Conservation (phyloP, 2,329 filamentous ascomycete species). For the Microdochium bolleyi region DNA sequence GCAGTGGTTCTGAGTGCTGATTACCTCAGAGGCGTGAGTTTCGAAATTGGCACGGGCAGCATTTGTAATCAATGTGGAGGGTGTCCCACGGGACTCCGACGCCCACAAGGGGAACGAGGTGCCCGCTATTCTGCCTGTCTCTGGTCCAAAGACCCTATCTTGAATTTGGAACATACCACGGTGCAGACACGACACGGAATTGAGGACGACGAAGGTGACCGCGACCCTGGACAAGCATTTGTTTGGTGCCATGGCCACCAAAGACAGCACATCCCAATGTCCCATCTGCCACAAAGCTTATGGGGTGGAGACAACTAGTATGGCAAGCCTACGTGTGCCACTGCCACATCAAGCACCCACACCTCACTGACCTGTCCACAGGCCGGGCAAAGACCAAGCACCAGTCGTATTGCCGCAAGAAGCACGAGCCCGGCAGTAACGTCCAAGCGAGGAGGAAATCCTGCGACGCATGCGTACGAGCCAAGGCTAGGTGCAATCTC, state of each 20-base stretch:
- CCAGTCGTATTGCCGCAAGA: slow-evolving; percentile 5
- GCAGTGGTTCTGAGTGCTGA: neutral
- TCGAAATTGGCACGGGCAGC: neutral
- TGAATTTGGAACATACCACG: neutral
- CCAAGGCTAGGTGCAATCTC: slow-evolving; percentile 3
- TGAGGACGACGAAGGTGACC: neutral
- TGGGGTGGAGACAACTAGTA: neutral
- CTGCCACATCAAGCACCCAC: neutral
- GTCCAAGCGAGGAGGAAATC: slow-evolving; percentile 3
- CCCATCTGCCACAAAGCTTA: neutral
- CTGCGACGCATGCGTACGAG: slow-evolving; percentile 5
- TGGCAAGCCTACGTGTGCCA: neutral
- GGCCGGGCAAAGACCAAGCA: slow-evolving; percentile 4
- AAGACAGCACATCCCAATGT: neutral
- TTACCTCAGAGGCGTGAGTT: neutral
- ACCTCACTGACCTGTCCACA: slow-evolving; percentile 1
- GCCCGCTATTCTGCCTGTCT: neutral
- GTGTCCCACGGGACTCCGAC: neutral
- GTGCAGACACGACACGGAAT: neutral
- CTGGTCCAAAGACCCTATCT: neutral
- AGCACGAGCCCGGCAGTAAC: neutral
- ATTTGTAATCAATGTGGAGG: neutral
- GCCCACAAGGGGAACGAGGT: neutral
- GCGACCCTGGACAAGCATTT: neutral
- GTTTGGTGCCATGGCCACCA: neutral